Evolutionary conservation across 2,329 filamentous ascomycete genomes (phyloP).

Genomic region (Aspergillus novoparasiticus): DNA sequence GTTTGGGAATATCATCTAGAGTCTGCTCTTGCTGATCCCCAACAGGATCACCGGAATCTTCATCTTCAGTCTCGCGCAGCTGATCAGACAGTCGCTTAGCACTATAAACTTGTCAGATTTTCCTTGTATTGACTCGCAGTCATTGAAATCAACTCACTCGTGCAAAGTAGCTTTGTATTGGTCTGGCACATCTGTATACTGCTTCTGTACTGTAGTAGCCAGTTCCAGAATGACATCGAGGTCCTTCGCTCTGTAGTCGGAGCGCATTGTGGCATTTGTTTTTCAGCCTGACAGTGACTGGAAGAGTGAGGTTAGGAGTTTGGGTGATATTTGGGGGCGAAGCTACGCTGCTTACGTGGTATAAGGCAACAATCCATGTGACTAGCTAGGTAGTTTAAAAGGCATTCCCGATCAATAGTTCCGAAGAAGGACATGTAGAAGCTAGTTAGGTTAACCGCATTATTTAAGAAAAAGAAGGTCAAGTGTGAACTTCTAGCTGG

Average conservation of each 20-base stretch:
- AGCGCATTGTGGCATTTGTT: neutral
- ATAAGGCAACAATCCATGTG: neutral
- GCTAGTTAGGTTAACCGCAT: no score
- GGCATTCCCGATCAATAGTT: no score
- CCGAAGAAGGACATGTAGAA: no score
- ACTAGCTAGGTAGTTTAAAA: neutral
- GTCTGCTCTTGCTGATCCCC: neutral
- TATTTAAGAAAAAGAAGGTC: no score
- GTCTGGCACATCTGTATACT: neutral
- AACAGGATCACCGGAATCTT: neutral
- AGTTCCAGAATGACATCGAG: neutral
- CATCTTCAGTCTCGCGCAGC: neutral
- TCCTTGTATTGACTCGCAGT: neutral
- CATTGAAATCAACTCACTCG: neutral
- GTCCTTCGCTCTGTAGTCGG: neutral
- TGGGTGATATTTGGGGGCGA: neutral
- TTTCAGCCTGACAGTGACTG: neutral
- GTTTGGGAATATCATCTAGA: neutral
- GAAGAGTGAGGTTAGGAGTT: neutral
- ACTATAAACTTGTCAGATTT: neutral
- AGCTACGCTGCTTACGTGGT: neutral
- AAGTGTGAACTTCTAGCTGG: no score
- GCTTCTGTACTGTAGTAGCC: neutral
- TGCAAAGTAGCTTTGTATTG: neutral
- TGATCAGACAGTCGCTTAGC: neutral